Evolutionary conservation across 2,329 filamentous ascomycete genomes (phyloP).

Genomic region (Chaetomium olivaceum): DNA sequence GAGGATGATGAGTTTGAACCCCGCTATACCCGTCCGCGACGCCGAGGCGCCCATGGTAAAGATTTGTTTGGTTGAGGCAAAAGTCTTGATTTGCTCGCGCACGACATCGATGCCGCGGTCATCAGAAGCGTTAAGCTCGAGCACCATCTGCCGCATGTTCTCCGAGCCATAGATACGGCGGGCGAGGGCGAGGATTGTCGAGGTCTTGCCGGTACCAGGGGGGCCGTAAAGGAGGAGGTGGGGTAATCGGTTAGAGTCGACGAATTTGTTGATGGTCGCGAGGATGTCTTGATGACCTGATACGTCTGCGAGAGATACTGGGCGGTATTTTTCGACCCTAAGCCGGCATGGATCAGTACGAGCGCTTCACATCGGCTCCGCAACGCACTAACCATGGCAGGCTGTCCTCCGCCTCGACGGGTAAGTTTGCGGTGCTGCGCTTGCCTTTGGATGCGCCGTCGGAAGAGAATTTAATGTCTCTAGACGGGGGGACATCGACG

Average conservation of each 20-base stretch:
- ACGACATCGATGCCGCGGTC: slow-evolving; percentile 98
- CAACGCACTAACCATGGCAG: slow-evolving; percentile 72
- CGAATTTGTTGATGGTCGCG: slow-evolving; percentile 95
- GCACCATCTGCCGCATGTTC: slow-evolving; percentile 97
- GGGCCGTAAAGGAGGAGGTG: slow-evolving; percentile 96
- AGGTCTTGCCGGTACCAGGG: slow-evolving; percentile 96
- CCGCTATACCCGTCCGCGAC: slow-evolving; percentile 57
- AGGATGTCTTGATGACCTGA: slow-evolving; percentile 97
- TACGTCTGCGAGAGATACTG: slow-evolving; percentile 84
- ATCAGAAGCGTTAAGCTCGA: slow-evolving; percentile 96
- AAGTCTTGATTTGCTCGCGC: slow-evolving; percentile 98
- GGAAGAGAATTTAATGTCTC: slow-evolving; percentile 67
- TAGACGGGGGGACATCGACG: slow-evolving; percentile 53
- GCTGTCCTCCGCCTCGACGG: slow-evolving; percentile 89
- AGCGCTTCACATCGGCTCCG: not conserved
- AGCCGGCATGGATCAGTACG: not conserved
- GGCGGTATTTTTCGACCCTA: slow-evolving; percentile 97
- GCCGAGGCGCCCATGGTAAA: slow-evolving; percentile 58
- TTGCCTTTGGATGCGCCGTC: slow-evolving; percentile 81
- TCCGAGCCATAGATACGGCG: slow-evolving; percentile 87
- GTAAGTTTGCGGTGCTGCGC: slow-evolving; percentile 86
- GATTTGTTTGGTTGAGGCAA: slow-evolving; percentile 96
- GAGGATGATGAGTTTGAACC: slow-evolving; percentile 93
- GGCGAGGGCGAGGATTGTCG: slow-evolving; percentile 89
- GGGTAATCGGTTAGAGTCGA: slow-evolving; percentile 89